Percentiles rank a stretch among this genome's conserved stretches.
phyloP scores from a whole-genome alignment of 2,329 filamentous ascomycete species.

The Sporothrix mexicana region DNA sequence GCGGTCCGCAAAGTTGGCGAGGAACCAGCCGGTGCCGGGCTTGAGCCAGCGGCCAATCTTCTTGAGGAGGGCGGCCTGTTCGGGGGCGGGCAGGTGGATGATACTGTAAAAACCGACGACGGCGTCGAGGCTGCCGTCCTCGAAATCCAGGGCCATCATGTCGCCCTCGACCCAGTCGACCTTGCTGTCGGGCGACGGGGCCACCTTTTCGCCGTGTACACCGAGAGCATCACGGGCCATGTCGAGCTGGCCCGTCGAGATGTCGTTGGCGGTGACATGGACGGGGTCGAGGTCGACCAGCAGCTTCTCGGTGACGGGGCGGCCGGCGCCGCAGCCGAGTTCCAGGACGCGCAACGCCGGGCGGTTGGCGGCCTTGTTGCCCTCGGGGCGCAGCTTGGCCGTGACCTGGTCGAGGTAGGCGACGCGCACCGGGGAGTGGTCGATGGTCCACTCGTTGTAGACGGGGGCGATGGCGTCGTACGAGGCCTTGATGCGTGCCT shows the following conservation, averaged over 20 bases:
- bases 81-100: conserved; percentile 58
- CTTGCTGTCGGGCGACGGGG: conserved; percentile 31
- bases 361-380: not conserved
- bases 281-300: conserved; percentile 39
- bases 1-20: conserved; percentile 53
- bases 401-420: conserved; percentile 8
- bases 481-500: conserved; percentile 44
- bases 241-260: conserved; percentile 49
- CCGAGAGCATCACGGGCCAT: conserved; percentile 43
- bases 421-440: conserved; percentile 40
- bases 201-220: conserved; percentile 33
- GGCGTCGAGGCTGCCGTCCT: conserved; percentile 50
- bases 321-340: conserved; percentile 17
- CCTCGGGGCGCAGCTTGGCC: not conserved
- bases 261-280: conserved; percentile 49
- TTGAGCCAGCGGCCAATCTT: conserved; percentile 56
- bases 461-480: conserved; percentile 47
- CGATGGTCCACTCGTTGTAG: conserved; percentile 51
- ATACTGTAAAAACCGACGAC: conserved; percentile 60
- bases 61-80: conserved; percentile 55
- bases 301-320: conserved; percentile 39
- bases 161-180: conserved; percentile 47
- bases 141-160: conserved; percentile 48
- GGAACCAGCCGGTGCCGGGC: conserved; percentile 54
- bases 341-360: not conserved